phyloP scores from a whole-genome alignment of 2,329 filamentous ascomycete species.

The Penicillium sumatraense region DNA sequence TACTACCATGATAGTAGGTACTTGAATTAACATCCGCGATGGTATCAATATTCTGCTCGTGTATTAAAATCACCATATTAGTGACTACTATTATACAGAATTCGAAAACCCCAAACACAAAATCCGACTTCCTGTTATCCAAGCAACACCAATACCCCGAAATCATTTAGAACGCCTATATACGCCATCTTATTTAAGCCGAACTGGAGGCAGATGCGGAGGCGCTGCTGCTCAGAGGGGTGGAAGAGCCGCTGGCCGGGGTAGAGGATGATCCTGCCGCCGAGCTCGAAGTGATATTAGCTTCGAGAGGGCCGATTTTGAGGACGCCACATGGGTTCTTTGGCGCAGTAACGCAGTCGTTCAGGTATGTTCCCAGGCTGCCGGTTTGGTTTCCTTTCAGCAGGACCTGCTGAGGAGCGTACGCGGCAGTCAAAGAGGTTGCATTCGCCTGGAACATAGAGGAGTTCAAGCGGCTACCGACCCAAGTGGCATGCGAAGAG shows the following conservation, averaged over 20 bases:
- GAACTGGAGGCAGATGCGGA: neutral
- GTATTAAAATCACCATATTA: too few relatives aligned
- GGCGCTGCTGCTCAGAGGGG: neutral
- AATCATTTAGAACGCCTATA: neutral
- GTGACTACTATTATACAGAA: neutral
- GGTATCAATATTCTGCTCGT: too few relatives aligned
- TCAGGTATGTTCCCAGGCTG: constrained; percentile 28
- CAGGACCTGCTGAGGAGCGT: constrained; percentile 28
- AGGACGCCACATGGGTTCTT: constrained; percentile 26
- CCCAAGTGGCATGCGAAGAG: constrained; percentile 24
- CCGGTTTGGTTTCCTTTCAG: constrained; percentile 24
- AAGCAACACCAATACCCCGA: neutral
- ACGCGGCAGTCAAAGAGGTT: constrained; percentile 29
- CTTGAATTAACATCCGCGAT: too few relatives aligned
- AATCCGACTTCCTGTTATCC: neutral
- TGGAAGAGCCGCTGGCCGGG: neutral
- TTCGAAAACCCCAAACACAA: neutral
- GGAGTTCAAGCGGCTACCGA: constrained; percentile 19
- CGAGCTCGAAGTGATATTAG: constrained; percentile 19
- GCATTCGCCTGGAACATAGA: constrained; percentile 16
- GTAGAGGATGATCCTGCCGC: constrained; percentile 4
- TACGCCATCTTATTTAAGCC: neutral
- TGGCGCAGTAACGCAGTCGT: constrained; percentile 28
- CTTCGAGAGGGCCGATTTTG: constrained; percentile 28
- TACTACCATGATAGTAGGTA: too few relatives aligned